Percentiles rank a stretch among this genome's conserved stretches.
phyloP scores from a whole-genome alignment of 805 yeast species.

The Candida montana region DNA sequence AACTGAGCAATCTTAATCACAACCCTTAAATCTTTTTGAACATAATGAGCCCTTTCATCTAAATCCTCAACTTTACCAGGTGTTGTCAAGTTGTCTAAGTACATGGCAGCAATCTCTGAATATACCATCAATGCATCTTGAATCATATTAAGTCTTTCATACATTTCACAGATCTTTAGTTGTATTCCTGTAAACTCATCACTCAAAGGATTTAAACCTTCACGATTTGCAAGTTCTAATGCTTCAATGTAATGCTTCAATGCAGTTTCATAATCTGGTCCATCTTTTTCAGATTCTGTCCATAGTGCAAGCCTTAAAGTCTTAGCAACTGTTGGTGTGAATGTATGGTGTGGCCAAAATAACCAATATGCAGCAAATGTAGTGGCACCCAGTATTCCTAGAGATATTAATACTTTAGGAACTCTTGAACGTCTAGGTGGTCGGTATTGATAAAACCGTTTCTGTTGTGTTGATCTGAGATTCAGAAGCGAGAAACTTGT shows the following conservation, averaged over 20 bases:
- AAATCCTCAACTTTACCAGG: constrained; percentile 25
- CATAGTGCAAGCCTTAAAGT: constrained; percentile 69
- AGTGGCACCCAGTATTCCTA: constrained; percentile 22
- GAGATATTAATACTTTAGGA: constrained; percentile 12
- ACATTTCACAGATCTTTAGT: constrained; percentile 82
- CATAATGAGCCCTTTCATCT: constrained; percentile 44
- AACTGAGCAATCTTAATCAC: constrained; percentile 63
- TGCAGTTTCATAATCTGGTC: constrained; percentile 60
- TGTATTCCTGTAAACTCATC: constrained; percentile 91
- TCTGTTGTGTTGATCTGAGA: neutral
- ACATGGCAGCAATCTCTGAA: constrained; percentile 57
- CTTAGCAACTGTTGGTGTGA: constrained; percentile 65
- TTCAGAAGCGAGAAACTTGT: neutral
- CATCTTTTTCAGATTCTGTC: constrained; percentile 68
- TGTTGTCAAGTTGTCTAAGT: constrained; percentile 46
- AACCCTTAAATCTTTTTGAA: constrained; percentile 66
- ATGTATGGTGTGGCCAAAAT: constrained; percentile 65
- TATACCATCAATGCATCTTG: constrained; percentile 66
- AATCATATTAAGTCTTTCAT: constrained; percentile 56
- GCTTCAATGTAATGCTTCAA: constrained; percentile 71
- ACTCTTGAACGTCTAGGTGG: constrained; percentile 1
- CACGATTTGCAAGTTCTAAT: constrained; percentile 51
- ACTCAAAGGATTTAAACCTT: constrained; percentile 49
- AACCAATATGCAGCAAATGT: constrained; percentile 31
- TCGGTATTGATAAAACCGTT: neutral